phyloP scores from a whole-genome alignment of 495 filamentous ascomycete species.

The Recurvomyces mirabilis region DNA sequence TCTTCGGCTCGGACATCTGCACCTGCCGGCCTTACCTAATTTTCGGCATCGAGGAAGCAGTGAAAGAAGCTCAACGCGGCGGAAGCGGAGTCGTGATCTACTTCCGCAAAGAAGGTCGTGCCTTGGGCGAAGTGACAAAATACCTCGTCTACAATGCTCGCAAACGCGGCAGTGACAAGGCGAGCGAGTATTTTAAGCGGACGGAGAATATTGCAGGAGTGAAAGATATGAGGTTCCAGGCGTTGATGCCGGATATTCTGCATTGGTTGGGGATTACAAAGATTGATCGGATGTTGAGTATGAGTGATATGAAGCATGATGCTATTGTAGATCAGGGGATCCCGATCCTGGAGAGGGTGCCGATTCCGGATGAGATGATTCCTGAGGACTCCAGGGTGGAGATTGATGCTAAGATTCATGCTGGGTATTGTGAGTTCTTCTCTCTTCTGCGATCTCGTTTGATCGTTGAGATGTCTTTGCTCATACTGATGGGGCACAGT shows the following conservation, averaged over 20 bases:
- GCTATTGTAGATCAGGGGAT: slow-evolving; percentile 95
- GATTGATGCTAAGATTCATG: slow-evolving; percentile 97
- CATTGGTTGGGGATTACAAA: slow-evolving; percentile 98
- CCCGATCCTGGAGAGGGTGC: slow-evolving; percentile 74
- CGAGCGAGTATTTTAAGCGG: slow-evolving; percentile 93
- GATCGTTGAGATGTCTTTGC: background rate
- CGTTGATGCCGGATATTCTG: slow-evolving; percentile 89
- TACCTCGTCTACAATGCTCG: slow-evolving; percentile 95
- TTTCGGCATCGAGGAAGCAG: slow-evolving; percentile 92
- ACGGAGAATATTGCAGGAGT: slow-evolving; percentile 97
- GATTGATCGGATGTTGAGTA: slow-evolving; percentile 96
- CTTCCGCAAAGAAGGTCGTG: slow-evolving; percentile 95
- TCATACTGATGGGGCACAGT: slow-evolving; percentile 34
- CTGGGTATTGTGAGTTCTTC: slow-evolving; percentile 54
- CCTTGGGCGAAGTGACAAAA: slow-evolving; percentile 95
- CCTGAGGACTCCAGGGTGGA: slow-evolving; percentile 91
- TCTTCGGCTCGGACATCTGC: slow-evolving; percentile 97
- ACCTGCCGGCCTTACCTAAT: slow-evolving; percentile 95
- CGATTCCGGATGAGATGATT: slow-evolving; percentile 89
- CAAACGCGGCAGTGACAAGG: slow-evolving; percentile 68
- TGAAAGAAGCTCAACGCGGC: slow-evolving; percentile 89
- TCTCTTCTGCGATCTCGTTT: slow-evolving; percentile 1
- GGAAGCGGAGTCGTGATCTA: slow-evolving; percentile 96
- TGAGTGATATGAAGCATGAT: slow-evolving; percentile 99
- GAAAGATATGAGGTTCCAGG: slow-evolving; percentile 98